Base-by-base conservation (phyloP, 2,329 filamentous ascomycete species). In the Penicillium sclerotigenum region DNA sequence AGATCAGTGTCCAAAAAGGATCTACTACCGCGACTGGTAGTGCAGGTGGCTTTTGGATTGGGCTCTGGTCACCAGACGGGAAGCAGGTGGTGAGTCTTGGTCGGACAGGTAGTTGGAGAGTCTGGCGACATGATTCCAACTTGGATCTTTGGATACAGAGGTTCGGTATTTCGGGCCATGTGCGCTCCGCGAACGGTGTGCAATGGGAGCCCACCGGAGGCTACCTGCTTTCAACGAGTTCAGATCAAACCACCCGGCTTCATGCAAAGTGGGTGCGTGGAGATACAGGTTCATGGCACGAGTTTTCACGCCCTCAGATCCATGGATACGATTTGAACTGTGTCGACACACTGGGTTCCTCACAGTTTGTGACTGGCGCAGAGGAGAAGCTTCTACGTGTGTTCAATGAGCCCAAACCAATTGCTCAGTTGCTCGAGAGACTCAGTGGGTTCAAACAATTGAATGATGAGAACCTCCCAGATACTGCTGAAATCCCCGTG, bases 271-370 rank as follows among this genome's bases (percentile, higher is more conserved):
- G 93, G 94, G 82, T 81, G 58, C 78, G 79, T 29, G 73, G 72
- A 2, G 65, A 69, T 3, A 47, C 61, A 46, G 67, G 65, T 38
- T 91, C 90, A 11, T 99, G 94, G 94, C 93, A 97, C 73, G 94
- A 99, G 73, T 91, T 97, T 79, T 88, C 92, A 1, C 82, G 94
- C 47, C 94, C 94, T 4, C 94, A 99, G 72, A 99, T 99, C 62
- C 94, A 99, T 71, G 94, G 94, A 36, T 99, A 99, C 72, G 93
- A 99, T 72, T 82, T 99, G 52, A 99, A 97, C 78, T 97, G 94
- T 72, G 87, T 97, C 60, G 89, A 91, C 68, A 83, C 86, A 0
- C 79, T 97, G 5, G 86, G 85, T 8, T 74, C 83, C 8, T 81
- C 84, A 8, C 88, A 87, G 64, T 99, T 99, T 70, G 88, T 97